Conservation (phyloP, 257 asterid genomes). For the Avicennia marina region DNA sequence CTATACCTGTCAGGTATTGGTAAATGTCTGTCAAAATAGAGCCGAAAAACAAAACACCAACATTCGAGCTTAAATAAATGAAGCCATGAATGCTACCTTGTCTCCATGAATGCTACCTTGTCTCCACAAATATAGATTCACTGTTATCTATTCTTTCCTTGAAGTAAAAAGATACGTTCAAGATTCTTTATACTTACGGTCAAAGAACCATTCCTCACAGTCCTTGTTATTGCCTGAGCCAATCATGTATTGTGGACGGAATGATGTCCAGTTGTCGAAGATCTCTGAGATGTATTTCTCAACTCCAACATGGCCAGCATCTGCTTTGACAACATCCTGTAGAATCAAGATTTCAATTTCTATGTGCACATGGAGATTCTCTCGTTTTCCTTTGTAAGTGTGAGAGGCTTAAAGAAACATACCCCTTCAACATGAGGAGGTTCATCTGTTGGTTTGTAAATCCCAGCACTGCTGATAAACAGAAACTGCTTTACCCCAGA, state of each 20-base stretch:
- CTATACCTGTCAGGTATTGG: constrained; percentile 53
- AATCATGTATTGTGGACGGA: constrained; percentile 96
- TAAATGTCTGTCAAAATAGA: not conserved
- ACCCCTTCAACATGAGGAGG: constrained; percentile 99
- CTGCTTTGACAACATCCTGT: constrained; percentile 84
- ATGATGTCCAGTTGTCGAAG: constrained; percentile 65
- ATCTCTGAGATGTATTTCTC: constrained; percentile 77
- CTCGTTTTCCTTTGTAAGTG: not conserved
- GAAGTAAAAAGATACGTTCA: too few species aligned
- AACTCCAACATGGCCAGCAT: constrained; percentile 88
- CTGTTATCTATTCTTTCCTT: too few species aligned
- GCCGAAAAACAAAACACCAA: too few species aligned
- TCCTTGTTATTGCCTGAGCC: constrained; percentile 98
- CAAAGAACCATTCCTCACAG: constrained; percentile 98
- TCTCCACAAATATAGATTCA: too few species aligned
- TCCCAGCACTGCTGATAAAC: constrained; percentile 95
- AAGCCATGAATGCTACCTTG: too few species aligned
- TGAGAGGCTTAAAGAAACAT: constrained; percentile 6
- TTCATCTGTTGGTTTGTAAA: constrained; percentile 84
- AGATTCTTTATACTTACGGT: constrained; percentile 51
- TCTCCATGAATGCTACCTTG: too few species aligned
- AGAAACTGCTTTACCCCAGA: constrained; percentile 69
- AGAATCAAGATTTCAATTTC: constrained; percentile 13
- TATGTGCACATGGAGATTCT: not conserved
- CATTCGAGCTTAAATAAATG: too few species aligned